Conservation (phyloP, 2,329 filamentous ascomycete species). For the Escovopsis weberi region DNA sequence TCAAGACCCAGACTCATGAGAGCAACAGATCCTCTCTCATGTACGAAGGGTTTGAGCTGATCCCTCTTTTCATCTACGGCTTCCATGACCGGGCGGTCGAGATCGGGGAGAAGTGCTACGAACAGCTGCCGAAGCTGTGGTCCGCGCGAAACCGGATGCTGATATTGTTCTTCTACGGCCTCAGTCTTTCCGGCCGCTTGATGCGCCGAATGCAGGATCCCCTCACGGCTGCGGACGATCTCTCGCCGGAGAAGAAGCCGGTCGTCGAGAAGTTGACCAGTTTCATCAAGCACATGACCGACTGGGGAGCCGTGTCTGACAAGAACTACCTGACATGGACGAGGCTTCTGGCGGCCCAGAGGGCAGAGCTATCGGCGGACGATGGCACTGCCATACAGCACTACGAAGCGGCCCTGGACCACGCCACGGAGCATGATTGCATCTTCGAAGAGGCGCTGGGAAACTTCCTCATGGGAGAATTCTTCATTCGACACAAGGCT, state of each 20-base stretch:
- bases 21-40: constrained; percentile 50
- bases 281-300: constrained; percentile 45
- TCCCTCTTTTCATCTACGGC: constrained; percentile 48
- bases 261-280: constrained; percentile 38
- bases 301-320: constrained; percentile 48
- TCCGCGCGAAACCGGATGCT: constrained; percentile 43
- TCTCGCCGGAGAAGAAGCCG: constrained; percentile 27
- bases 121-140: constrained; percentile 37
- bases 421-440: constrained; percentile 52
- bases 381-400: constrained; percentile 43
- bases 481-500: constrained; percentile 50
- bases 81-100: constrained; percentile 46
- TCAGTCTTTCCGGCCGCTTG: constrained; percentile 39
- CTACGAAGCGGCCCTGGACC: constrained; percentile 60
- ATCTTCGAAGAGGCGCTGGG: constrained; percentile 58
- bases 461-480: constrained; percentile 60
- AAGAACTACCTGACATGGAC: constrained; percentile 62
- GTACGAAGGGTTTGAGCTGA: constrained; percentile 53
- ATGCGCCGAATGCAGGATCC: constrained; percentile 35
- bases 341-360: constrained; percentile 51
- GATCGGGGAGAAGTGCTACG: constrained; percentile 35
- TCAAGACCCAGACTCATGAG: constrained; percentile 35
- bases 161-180: constrained; percentile 44
- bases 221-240: constrained; percentile 25
- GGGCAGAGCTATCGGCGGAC: constrained; percentile 45